These are phyloP conservation scores for Polyporus arcularius DNA, from an alignment of 768 basidiomycete species.

Conservation along the genomic window DNA sequence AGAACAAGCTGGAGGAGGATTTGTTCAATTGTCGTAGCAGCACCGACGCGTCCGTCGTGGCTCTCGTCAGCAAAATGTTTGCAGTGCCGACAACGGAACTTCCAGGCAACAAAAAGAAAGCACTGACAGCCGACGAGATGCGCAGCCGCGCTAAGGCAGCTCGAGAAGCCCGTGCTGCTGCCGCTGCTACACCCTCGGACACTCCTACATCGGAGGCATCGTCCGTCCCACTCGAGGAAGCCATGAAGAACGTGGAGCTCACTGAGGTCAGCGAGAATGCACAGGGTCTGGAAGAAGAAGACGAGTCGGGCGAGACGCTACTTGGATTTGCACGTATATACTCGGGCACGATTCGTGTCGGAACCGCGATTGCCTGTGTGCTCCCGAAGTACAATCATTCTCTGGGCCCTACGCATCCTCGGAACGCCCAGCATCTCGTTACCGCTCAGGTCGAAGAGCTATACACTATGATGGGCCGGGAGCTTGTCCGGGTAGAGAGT, in stretches of 20 bases:
- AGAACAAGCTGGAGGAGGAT: conserved; percentile 81
- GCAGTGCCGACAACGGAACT: conserved; percentile 79
- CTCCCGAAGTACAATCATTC: conserved; percentile 83
- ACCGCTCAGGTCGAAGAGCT: conserved; percentile 68
- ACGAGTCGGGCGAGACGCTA: conserved; percentile 58
- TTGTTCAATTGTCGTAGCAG: conserved; percentile 71
- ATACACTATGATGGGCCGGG: conserved; percentile 98
- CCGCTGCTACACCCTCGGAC: conserved; percentile 5
- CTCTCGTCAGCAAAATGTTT: conserved; percentile 99
- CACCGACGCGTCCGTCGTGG: conserved; percentile 63
- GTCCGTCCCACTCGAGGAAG: conserved; percentile 17
- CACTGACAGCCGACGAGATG: conserved; percentile 83
- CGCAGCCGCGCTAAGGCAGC: conserved; percentile 60
- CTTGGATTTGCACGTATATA: conserved; percentile 95
- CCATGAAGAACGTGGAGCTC: conserved; percentile 23
- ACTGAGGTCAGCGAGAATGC: conserved; percentile 20
- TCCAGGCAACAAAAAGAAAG: conserved; percentile 81
- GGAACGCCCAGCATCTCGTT: conserved; percentile 66
- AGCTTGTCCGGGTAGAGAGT: conserved; percentile 78
- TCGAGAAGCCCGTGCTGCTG: conserved; percentile 38
- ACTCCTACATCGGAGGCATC: conserved; percentile 7
- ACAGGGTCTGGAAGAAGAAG: conserved; percentile 20
- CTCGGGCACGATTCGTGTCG: conserved; percentile 76
- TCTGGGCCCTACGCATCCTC: conserved; percentile 62
- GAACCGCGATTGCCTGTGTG: conserved; percentile 66